A percentile compares a stretch with the other conserved stretches of the same genome.
Conservation (phyloP, 805 yeast genomes). For the Kluyveromyces wickerhamii region DNA sequence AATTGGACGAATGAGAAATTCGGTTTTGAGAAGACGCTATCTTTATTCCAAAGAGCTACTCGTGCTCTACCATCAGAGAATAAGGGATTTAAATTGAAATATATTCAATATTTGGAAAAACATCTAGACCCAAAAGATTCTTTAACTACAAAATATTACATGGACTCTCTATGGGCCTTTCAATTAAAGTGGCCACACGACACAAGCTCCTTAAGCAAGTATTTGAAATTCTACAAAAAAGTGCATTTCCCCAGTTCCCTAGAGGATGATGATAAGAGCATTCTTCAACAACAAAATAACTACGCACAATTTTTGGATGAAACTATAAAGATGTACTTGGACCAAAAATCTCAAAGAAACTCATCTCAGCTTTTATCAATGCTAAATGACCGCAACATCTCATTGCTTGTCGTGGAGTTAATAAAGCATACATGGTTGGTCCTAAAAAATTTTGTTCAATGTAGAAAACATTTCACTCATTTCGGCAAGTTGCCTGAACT, state of each 20-base stretch:
- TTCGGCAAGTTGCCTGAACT: slow-evolving; percentile 26
- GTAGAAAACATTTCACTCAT: slow-evolving; percentile 25
- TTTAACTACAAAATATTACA: not conserved
- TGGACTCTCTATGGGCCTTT: slow-evolving; percentile 1
- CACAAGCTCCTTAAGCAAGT: slow-evolving; percentile 13
- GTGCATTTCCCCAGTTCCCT: slow-evolving; percentile 15
- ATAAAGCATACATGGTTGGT: slow-evolving; percentile 27
- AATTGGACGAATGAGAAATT: slow-evolving; percentile 38
- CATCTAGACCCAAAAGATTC: not conserved
- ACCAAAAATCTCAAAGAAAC: slow-evolving; percentile 14
- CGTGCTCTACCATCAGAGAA: slow-evolving; percentile 31
- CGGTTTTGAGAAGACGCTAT: slow-evolving; percentile 30
- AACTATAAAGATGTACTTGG: slow-evolving; percentile 17
- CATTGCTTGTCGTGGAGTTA: slow-evolving; percentile 31
- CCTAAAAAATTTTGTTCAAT: slow-evolving; percentile 26
- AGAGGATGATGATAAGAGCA: slow-evolving; percentile 15
- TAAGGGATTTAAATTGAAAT: slow-evolving; percentile 14
- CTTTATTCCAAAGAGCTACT: slow-evolving; percentile 46
- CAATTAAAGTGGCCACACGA: slow-evolving; percentile 16
- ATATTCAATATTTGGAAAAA: slow-evolving; percentile 15
- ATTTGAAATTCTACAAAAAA: slow-evolving; percentile 18
- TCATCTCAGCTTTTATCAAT: slow-evolving; percentile 23
- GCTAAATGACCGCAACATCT: slow-evolving; percentile 36
- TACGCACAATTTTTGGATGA: slow-evolving; percentile 21
- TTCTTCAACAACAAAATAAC: slow-evolving; percentile 17